phyloP scores from a whole-genome alignment of 2,329 filamentous ascomycete species.

The Arthrobotrys entomopaga region DNA sequence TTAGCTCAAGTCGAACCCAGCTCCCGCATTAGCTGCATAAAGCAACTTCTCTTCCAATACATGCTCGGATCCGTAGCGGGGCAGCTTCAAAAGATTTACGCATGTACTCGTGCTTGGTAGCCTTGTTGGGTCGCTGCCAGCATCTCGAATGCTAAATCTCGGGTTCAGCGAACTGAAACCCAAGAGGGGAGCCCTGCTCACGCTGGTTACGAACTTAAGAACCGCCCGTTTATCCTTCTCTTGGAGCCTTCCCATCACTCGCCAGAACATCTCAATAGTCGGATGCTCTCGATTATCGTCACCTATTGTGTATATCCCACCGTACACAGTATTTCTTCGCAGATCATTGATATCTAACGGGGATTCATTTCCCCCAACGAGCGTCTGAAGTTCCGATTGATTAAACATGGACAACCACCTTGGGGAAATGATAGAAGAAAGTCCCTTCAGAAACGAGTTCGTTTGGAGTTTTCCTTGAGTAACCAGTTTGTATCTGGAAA shows the following conservation, averaged over 20 bases:
- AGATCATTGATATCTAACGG: slow-evolving; percentile 90
- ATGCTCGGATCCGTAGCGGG: slow-evolving; percentile 75
- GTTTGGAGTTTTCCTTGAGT: slow-evolving; percentile 84
- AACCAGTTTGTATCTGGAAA: slow-evolving; percentile 86
- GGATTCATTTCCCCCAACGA: slow-evolving; percentile 83
- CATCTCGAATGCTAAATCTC: slow-evolving; percentile 88
- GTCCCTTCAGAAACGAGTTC: slow-evolving; percentile 83
- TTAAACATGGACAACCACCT: slow-evolving; percentile 99
- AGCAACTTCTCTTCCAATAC: slow-evolving; percentile 81
- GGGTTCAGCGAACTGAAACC: slow-evolving; percentile 89
- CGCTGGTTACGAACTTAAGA: slow-evolving; percentile 94
- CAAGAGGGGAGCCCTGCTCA: slow-evolving; percentile 85
- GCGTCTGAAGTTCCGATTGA: slow-evolving; percentile 89
- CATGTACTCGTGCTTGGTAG: slow-evolving; percentile 95
- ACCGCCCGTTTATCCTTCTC: slow-evolving; percentile 84
- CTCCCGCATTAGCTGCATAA: slow-evolving; percentile 88
- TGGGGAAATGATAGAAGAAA: slow-evolving; percentile 87
- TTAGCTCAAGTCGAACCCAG: slow-evolving; percentile 86
- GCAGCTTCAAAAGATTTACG: slow-evolving; percentile 92
- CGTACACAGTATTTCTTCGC: slow-evolving; percentile 83
- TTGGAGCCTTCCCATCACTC: slow-evolving; percentile 79
- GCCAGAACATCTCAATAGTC: slow-evolving; percentile 88
- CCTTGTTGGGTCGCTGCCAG: slow-evolving; percentile 77
- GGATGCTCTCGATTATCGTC: slow-evolving; percentile 87
- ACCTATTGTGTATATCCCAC: slow-evolving; percentile 88